Conservation (phyloP, 2,329 filamentous ascomycete genomes). For the Epicoccum nigrum region DNA sequence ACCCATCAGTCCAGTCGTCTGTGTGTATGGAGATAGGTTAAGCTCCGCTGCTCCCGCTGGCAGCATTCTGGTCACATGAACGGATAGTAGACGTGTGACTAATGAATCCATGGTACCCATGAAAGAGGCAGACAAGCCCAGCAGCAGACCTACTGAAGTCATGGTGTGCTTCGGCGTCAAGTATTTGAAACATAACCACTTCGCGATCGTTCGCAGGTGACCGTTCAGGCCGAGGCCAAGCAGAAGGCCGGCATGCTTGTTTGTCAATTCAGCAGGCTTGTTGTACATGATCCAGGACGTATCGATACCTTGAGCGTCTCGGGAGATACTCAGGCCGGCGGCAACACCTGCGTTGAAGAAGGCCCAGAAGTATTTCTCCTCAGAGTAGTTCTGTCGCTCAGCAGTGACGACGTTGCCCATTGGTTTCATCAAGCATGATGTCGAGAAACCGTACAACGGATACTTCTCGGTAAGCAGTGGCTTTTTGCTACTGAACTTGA, state of each 20-base stretch:
- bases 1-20: conserved; percentile 96
- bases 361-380: conserved; percentile 97
- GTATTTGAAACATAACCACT: conserved; percentile 99
- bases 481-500: conserved; percentile 85
- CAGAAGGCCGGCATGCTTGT: conserved; percentile 93
- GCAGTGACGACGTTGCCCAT: conserved; percentile 92
- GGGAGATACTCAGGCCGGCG: conserved; percentile 89
- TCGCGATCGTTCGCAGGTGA: conserved; percentile 90
- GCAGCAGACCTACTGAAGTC: conserved; percentile 94
- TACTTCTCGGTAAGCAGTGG: conserved; percentile 93
- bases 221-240: conserved; percentile 91
- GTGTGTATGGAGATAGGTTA: conserved; percentile 89
- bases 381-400: conserved; percentile 83
- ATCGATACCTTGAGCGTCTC: conserved; percentile 89
- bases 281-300: conserved; percentile 99
- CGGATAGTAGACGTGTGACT: conserved; percentile 89
- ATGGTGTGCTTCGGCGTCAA: conserved; percentile 99
- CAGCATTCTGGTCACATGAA: conserved; percentile 94
- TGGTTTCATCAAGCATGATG: conserved; percentile 90
- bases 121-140: conserved; percentile 91
- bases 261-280: conserved; percentile 89
- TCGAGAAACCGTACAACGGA: conserved; percentile 85
- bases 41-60: conserved; percentile 91
- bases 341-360: conserved; percentile 97
- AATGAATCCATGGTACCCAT: conserved; percentile 97